Evolutionary conservation across 2,329 filamentous ascomycete genomes (phyloP).

Genomic region (Ilyonectria mors-panacis): DNA sequence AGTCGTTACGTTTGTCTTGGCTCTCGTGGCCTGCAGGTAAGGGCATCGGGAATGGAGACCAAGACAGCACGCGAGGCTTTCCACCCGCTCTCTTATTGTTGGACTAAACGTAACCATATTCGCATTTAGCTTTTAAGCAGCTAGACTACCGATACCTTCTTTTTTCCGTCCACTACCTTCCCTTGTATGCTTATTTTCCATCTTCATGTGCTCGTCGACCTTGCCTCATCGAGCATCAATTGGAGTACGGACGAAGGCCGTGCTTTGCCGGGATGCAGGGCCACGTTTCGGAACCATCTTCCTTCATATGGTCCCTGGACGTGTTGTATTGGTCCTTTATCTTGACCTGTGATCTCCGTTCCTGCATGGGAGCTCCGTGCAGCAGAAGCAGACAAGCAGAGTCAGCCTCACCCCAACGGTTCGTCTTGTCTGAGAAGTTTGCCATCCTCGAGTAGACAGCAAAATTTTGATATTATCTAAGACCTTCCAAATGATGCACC

Average conservation of each 20-base stretch:
- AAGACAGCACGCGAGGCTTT: not conserved
- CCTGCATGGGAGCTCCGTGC: not conserved
- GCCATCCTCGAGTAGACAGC: not conserved
- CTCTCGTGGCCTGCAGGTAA: not conserved
- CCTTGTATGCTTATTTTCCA: not conserved
- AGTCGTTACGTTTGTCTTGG: not conserved
- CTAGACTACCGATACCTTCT: not conserved
- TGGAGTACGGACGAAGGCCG: not conserved
- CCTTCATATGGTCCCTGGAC: not conserved
- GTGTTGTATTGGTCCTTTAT: not conserved
- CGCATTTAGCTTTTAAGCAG: not conserved
- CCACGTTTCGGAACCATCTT: not conserved
- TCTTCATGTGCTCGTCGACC: not conserved
- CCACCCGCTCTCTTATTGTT: not conserved
- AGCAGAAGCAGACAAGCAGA: not conserved
- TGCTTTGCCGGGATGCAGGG: not conserved
- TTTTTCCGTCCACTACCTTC: constrained; percentile 1
- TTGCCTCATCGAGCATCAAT: too few species aligned
- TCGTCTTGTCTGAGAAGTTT: not conserved
- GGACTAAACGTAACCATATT: not conserved
- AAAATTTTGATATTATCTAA: too few species aligned
- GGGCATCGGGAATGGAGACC: not conserved
- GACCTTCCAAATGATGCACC: too few species aligned
- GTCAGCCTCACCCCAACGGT: not conserved
- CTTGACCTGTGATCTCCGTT: not conserved